Base-by-base conservation (phyloP, 2,329 filamentous ascomycete species). In the Fonsecaea erecta region DNA sequence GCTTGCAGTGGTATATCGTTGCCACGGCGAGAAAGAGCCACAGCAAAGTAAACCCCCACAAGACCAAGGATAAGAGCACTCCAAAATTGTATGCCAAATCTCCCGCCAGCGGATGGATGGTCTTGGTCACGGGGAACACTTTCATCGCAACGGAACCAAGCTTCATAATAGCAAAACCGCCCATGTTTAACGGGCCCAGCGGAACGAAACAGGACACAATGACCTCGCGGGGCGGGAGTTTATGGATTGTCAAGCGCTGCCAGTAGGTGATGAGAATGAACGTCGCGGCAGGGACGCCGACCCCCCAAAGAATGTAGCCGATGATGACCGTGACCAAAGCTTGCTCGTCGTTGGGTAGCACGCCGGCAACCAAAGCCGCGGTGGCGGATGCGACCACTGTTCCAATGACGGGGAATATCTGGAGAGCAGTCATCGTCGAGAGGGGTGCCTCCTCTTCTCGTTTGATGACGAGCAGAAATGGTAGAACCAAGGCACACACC, bases 251-350 rank as follows among this genome's bases (percentile, higher is more conserved):
- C 34, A 92, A 79, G 14, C 89, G 86, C 63, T 88, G 85, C 68
- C 90, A 88, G 76, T 91, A 91, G 53, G 91, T 83, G 8, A 84
- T 85, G 52, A 91, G 80, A 9, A 90, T 83, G 69, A 85, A 84
- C 74, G 88, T 80, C 0, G 87, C 84, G 52, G 91, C 76, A 0
- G 84, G 83, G 9, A 66, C 30, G 32, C 64, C 61, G 3, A 88
- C 85, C 0, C 88, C 88, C 87, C 87, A 90, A 62, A 91, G 83
- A 24, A 90, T 78, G 74, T 91, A 92, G 30, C 84, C 88, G n/a
- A 80, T 79, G 28, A 91, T 77, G 21, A 91, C 73, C 0, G 89
- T 91, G 63, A 82, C 84, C 11, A 90, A 77, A 7, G 86, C 86
- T 86, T 81, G 1, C 83, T 81, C 30, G 7, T 60, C 48, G 16